Evolutionary conservation across 352 stramenopile genomes (phyloP).

Genomic region (Phytophthora foliorum): DNA sequence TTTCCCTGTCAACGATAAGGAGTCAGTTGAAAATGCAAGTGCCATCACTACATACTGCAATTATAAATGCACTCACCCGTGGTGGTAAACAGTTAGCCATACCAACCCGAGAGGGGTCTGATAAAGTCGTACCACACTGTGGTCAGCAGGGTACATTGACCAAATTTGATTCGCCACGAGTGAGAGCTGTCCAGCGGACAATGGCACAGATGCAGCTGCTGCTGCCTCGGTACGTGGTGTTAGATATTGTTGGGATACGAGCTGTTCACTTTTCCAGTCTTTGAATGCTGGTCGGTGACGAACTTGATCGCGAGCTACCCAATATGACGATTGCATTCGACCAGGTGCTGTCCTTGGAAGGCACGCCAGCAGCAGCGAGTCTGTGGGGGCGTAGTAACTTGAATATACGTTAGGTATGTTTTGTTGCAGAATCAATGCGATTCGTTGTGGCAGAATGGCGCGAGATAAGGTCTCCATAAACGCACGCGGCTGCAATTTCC

Average conservation of each 20-base stretch:
- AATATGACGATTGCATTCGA: constrained; percentile 52
- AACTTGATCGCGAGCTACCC: constrained; percentile 67
- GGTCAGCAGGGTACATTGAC: constrained; percentile 73
- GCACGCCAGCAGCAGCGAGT: constrained; percentile 63
- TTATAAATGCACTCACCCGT: constrained; percentile 41
- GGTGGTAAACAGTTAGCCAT: constrained; percentile 78
- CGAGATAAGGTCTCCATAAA: constrained; percentile 48
- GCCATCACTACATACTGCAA: neutral
- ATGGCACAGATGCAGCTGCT: constrained; percentile 50
- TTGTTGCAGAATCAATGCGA: constrained; percentile 56
- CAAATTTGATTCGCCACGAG: constrained; percentile 56
- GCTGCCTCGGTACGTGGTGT: constrained; percentile 67
- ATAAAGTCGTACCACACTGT: constrained; percentile 66
- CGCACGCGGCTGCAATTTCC: constrained; percentile 56
- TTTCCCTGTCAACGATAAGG: constrained; percentile 41
- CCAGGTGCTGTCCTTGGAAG: constrained; percentile 62
- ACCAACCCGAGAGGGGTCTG: constrained; percentile 47
- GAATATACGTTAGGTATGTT: constrained; percentile 47
- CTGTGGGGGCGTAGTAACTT: constrained; percentile 64
- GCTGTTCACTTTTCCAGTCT: constrained; percentile 65
- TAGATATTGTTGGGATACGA: constrained; percentile 57
- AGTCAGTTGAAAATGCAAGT: constrained; percentile 2
- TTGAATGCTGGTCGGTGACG: constrained; percentile 75
- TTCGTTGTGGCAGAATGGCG: constrained; percentile 67
- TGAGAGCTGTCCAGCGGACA: constrained; percentile 61